Base-by-base conservation (phyloP, 345 rosid genomes). In the Corchorus capsularis region DNA sequence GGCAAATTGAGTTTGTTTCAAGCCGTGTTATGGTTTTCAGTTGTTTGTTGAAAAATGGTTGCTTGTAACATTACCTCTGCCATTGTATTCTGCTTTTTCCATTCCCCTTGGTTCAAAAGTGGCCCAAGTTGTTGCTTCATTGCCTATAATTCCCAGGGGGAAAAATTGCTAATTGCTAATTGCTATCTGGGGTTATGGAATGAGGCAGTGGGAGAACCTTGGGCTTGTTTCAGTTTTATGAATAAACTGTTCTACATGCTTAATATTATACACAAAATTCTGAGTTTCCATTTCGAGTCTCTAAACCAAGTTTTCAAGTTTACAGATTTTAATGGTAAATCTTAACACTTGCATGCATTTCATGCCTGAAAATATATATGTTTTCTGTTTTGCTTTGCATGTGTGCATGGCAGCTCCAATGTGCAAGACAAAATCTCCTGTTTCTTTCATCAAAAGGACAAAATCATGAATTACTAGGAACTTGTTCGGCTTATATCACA, bases 41-140 rank as follows among this genome's bases (percentile, higher is more conserved):
- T 65, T 27, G 17, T 66, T 66, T 45, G 53, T 45, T 45, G 54
- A 45, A 64, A 63, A 63, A 64, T n/a, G 50, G 69, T 53, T 53
- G 56, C 8, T 53, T 53, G 56, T 53, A 53, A 8, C 47, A 8
- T 45, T 45, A 8, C 47, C 47, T 45, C 8, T n/a, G 43, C 43
- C 43, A 39, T 39, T 39, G 43, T 39, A 39, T 39, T 39, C 43
- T 39, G 43, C 43, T 39, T 3, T 39, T 39, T 6, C 4, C 6
- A 6, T 39, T 39, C 43, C 43, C 43, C 43, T 39, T 39, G 43
- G 43, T 39, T 39, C 22, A 20, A 57, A 14, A 14, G 37, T 59
- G 8, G 4, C 37, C 37, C 27, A 7, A 11, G 1, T 59, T 27
- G 37, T 27, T 59, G 37, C 39, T 59, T 59, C 37, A 59, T 1